Evolutionary conservation across 1,284 basidiomycete species (phyloP), one percentile per base, ranked within the genome.

Genomic region (Peniophora sp.): DNA sequence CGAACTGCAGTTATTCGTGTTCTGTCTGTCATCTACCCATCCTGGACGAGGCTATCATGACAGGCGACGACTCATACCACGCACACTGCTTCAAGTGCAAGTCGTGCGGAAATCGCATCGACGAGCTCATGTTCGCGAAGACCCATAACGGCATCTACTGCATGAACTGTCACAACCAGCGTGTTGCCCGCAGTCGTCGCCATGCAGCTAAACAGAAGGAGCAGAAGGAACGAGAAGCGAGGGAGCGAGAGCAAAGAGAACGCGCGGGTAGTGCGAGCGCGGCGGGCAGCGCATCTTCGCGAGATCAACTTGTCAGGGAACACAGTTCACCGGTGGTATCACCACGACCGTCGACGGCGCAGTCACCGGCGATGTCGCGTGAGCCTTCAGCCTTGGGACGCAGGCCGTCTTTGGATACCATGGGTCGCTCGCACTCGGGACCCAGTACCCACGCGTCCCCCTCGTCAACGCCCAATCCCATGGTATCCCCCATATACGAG

Each of bases 111-210:
- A 87, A 89, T 63, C 81, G 92, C 53, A 99, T 99, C 60, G 95
- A 98, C 68, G 96, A 99, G 66, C 83, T 99, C 49, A 92, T 98
- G 52, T 99, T 98, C 61, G 97, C 96, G 51, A 99, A 98, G 74
- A 99, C 97, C 1, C 92, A 85, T 56, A 92, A 97, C 62, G 96
- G 97, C 47, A 98, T 99, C 56, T 99, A 99, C 68, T 99, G 96
- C 67, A 97, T 98, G 95, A 83, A 84, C 50, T 99, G 96, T 63
- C 97, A 99, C 66, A 97, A 95, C 68, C 91, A 97, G 55, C 87
- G 97, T 51, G 96, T 98, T 63, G 92, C 92, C 25, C 81, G 91
- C 57, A 93, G 92, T 58, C 73, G 92, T 56, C 82, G 89, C 55
- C 92, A 97, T 65, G 88, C 91, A 1, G 92, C 97, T 69, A 77